Conservation (phyloP, 768 basidiomycete genomes). For the Suillus placidus region DNA sequence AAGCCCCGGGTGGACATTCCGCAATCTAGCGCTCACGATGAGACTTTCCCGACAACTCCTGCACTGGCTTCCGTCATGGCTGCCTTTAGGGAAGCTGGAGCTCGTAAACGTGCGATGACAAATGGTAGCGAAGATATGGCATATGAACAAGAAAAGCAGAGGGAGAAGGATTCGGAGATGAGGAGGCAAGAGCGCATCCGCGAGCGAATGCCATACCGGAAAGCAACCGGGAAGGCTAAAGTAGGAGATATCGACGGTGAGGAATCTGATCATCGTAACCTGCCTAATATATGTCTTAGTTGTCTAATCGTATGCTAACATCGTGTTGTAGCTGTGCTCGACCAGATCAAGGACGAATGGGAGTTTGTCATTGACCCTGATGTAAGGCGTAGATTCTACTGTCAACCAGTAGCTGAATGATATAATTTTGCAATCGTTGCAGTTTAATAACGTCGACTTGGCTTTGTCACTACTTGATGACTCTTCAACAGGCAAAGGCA, state of each 20-base stretch:
- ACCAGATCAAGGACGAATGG: conserved; percentile 89
- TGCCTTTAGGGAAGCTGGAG: conserved; percentile 65
- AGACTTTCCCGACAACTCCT: conserved; percentile 40
- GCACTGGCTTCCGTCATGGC: conserved; percentile 60
- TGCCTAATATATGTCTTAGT: background rate
- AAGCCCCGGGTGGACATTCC: conserved; percentile 22
- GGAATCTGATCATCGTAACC: conserved; percentile 25
- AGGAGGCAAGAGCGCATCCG: conserved; percentile 69
- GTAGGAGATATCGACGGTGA: conserved; percentile 86
- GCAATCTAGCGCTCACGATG: conserved; percentile 18
- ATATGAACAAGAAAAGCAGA: conserved; percentile 58
- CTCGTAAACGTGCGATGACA: conserved; percentile 55
- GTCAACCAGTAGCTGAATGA: conserved; percentile 7
- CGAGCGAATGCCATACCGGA: conserved; percentile 65
- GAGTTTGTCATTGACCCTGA: conserved; percentile 83
- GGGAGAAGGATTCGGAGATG: conserved; percentile 65
- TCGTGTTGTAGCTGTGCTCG: conserved; percentile 63
- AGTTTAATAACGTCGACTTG: conserved; percentile 95
- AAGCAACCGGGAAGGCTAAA: conserved; percentile 53
- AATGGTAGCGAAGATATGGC: conserved; percentile 56
- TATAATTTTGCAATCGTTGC: conserved; percentile 15
- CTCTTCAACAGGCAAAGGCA: conserved; percentile 69
- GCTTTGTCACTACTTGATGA: conserved; percentile 88
- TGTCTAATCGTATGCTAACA: background rate
- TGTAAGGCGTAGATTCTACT: conserved; percentile 45